phyloP scores from a whole-genome alignment of 2,329 filamentous ascomycete genomes.

The Neonectria sp. region DNA sequence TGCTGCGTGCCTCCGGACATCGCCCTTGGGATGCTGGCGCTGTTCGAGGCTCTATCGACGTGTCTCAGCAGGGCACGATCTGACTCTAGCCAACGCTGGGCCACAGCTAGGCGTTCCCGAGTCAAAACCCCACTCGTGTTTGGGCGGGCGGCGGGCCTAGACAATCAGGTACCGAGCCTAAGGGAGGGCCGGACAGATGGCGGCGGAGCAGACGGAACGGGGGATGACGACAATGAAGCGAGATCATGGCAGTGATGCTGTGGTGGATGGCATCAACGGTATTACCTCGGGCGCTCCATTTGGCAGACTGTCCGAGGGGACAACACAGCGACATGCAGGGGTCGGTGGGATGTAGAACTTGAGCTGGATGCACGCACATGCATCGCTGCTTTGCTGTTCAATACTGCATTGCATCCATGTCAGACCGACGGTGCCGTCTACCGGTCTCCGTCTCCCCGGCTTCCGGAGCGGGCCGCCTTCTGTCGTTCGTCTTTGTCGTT shows the following conservation, averaged over 20 bases:
- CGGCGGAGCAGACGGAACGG: slow-evolving; percentile 12
- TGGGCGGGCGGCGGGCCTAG: not conserved
- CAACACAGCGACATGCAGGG: slow-evolving; percentile 18
- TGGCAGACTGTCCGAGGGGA: not conserved
- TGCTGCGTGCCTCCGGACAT: slow-evolving; percentile 2
- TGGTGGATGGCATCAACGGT: not conserved
- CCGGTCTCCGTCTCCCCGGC: not conserved
- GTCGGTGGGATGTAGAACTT: slow-evolving; percentile 3
- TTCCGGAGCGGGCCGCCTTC: not conserved
- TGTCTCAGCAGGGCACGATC: not conserved
- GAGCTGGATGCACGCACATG: not conserved
- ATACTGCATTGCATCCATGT: not conserved
- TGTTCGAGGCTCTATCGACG: slow-evolving; percentile 4
- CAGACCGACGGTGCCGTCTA: no score
- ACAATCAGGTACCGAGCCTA: slow-evolving; percentile 2
- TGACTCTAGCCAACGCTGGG: not conserved
- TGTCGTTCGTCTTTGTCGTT: not conserved
- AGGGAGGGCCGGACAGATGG: slow-evolving; percentile 12
- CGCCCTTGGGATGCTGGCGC: not conserved
- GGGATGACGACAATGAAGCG: slow-evolving; percentile 6
- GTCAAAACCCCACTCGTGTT: not conserved
- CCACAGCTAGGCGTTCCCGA: not conserved
- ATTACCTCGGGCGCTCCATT: slow-evolving; percentile 22
- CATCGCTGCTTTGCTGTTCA: not conserved
- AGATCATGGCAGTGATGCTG: not conserved